phyloP scores from a whole-genome alignment of 2,329 filamentous ascomycete species.

The Alternaria rosae region DNA sequence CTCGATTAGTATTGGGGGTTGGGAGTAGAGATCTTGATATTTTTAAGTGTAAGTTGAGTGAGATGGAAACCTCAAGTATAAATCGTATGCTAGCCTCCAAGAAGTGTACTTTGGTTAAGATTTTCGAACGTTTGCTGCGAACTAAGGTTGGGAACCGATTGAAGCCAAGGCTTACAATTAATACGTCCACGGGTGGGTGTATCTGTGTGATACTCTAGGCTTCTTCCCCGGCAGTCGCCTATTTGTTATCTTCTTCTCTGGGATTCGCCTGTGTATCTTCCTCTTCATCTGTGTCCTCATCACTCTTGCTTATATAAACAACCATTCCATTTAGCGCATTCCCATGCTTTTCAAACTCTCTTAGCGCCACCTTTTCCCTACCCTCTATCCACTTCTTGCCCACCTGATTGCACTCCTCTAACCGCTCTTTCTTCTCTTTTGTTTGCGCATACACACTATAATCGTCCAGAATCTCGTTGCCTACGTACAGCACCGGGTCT shows the following conservation, averaged over 20 bases:
- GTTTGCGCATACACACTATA: conserved; percentile 36
- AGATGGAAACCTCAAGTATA: too few species aligned
- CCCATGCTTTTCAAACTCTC: conserved; percentile 40
- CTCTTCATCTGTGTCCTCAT: not conserved
- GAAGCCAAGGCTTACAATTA: not conserved
- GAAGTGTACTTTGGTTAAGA: not conserved
- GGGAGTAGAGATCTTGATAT: too few species aligned
- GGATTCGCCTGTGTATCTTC: not conserved
- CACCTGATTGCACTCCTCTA: conserved; percentile 38
- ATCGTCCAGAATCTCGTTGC: conserved; percentile 46
- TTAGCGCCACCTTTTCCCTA: conserved; percentile 26
- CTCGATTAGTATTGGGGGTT: not conserved
- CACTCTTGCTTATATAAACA: conserved; percentile 30
- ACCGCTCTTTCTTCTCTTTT: conserved; percentile 29
- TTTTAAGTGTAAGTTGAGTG: too few species aligned
- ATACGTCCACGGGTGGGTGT: not conserved
- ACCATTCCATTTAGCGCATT: conserved; percentile 44
- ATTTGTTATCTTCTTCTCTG: fast-evolving
- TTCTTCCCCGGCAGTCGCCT: not conserved
- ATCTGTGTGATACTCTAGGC: not conserved
- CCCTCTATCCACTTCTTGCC: conserved; percentile 34
- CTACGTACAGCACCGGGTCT: conserved; percentile 45
- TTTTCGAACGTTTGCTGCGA: not conserved
- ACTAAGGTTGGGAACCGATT: not conserved
- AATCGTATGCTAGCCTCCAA: too few species aligned